Base-by-base conservation (phyloP, 768 basidiomycete genomes). In the Tylopilus intermedius region DNA sequence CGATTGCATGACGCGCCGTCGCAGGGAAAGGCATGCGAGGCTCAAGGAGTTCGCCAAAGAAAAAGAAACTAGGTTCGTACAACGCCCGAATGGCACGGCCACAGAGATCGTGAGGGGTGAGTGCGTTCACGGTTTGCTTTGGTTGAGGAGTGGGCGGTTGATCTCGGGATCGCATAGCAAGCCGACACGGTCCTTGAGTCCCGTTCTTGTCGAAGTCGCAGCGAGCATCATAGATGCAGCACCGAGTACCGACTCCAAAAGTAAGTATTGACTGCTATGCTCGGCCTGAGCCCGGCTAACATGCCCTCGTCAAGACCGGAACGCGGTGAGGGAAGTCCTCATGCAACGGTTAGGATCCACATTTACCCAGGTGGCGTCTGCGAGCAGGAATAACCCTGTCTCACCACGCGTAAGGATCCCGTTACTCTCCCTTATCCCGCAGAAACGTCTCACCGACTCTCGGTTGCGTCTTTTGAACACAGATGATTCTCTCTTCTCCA, bases 221-320 rank as follows among this genome's bases (percentile, higher is more conserved):
- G 82, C 84, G 11, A 86, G 77, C 50, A 76, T 89, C 54, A 81
- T 90, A 49, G 81, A 76, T 58, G 79, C 83, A 6, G 77, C 81
- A 1, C 78, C 80, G 21, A 74, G 76, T 41, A 65, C 76, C 2
- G 79, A 80, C 26, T 80, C 74, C 8, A 81, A 76, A 77, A 88
- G 88, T 86, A 24, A 15, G 57, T 14, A 8, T 56, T 39, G 8
- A 29, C 8, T 8, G 2, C 29, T 29, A 5, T 29, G 8, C 8
- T 27, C n/a, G 4, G n/a, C 27, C 7, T 9, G n/a, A 32, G 8
- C 38, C 32, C 33, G 18, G 42, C 13, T 43, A 7, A 38, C 26
- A 11, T 33, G 13, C n/a, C 30, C 21, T 18, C 22, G 30, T 53
- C 7, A 50, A 90, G 88, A 90, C 47, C 75, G 90, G 42, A 71